Evolutionary conservation across 108 stramenopile species (phyloP), one percentile per base, ranked within the genome.

Genomic region (Fragilaria crotonensis): DNA sequence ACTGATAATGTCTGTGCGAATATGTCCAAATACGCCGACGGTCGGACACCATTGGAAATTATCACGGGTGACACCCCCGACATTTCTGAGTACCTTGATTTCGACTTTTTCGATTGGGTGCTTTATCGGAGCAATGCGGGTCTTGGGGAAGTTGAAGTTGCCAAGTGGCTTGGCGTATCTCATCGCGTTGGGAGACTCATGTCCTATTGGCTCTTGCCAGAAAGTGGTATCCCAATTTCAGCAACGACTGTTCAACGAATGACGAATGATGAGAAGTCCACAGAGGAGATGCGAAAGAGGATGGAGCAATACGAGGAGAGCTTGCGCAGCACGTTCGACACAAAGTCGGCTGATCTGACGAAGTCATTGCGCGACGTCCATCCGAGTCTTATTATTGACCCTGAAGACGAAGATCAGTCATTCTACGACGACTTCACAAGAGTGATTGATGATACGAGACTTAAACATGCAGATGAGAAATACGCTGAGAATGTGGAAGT

Each of bases 1-100:
- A n/a, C n/a, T n/a, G n/a, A n/a, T n/a, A n/a, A n/a, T n/a, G n/a
- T n/a, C n/a, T n/a, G n/a, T n/a, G n/a, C n/a, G n/a, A n/a, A n/a
- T n/a, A n/a, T n/a, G n/a, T n/a, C n/a, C n/a, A n/a, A n/a, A n/a
- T n/a, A n/a, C n/a, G n/a, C n/a, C n/a, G n/a, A n/a, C n/a, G n/a
- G n/a, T n/a, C n/a, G n/a, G n/a, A n/a, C n/a, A n/a, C n/a, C n/a
- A n/a, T n/a, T n/a, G n/a, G n/a, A n/a, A n/a, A n/a, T n/a, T n/a
- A n/a, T n/a, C n/a, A n/a, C n/a, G n/a, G n/a, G n/a, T n/a, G 49
- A 50, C n/a, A 72, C 78, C 0, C 61, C 69, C 0, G 77, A 78
- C 51, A 70, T 78, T 18, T 60, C 68, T 3, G 68, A 78, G 36
- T 63, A 47, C 50, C 30, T 73, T 1, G 73, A 78, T 31, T 78